These are phyloP conservation scores for Corymbia calophylla DNA, from an alignment of 441 rosid genomes.

Conservation along the genomic window DNA sequence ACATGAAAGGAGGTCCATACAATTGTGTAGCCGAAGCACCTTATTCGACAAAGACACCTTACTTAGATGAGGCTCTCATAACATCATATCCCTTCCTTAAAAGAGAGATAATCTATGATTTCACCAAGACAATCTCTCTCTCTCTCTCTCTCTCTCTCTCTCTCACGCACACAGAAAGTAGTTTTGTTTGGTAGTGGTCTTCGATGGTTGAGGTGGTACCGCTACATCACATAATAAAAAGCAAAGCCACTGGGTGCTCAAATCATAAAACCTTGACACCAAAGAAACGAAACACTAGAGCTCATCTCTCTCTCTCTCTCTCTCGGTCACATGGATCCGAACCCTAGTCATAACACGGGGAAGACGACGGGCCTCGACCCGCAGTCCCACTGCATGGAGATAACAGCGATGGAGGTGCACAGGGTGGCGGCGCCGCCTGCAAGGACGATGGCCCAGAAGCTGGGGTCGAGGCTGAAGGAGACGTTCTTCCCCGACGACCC, in stretches of 20 bases:
- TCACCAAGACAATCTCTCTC: not conserved
- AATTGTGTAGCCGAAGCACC: not conserved
- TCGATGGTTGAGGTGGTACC: slow-evolving; percentile 2
- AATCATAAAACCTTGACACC: slow-evolving; percentile 13
- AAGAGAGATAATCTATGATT: not conserved
- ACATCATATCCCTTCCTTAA: not conserved
- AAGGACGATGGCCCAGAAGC: slow-evolving; percentile 40
- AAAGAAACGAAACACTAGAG: not conserved
- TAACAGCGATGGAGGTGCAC: slow-evolving; percentile 47
- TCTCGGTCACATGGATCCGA: not conserved
- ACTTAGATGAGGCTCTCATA: not conserved
- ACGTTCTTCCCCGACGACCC: slow-evolving; percentile 96
- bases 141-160: not conserved
- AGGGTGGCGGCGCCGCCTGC: slow-evolving; percentile 68
- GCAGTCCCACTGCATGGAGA: slow-evolving; percentile 2
- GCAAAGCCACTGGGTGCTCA: not conserved
- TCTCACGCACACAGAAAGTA: not conserved
- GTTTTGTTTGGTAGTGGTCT: slow-evolving; percentile 22
- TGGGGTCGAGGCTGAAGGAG: slow-evolving; percentile 57
- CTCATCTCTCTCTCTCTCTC: not conserved
- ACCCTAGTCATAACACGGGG: not conserved
- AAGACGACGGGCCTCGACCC: not conserved
- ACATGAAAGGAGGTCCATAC: not conserved
- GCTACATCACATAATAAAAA: not conserved
- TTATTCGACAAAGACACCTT: not conserved